Evolutionary conservation across 352 stramenopile species (phyloP), one percentile per base, ranked within the genome.

Genomic region (Hyaloperonospora brassicae): DNA sequence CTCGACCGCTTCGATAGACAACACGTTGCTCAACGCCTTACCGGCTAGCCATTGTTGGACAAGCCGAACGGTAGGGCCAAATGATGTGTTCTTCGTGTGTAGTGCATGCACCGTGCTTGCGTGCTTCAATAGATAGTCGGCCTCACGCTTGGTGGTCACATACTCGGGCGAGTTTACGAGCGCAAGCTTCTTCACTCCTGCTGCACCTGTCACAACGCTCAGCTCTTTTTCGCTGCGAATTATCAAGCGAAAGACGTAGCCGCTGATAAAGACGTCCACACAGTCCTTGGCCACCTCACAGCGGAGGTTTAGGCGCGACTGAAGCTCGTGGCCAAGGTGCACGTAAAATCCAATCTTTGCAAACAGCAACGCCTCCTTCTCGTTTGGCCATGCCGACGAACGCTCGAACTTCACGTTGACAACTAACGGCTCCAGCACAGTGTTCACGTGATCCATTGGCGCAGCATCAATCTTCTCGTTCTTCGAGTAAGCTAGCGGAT

Each of bases 321-420:
- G 75, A 0, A 95, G 66, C 50, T 93, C 79, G 40, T 95, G 72
- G 0, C 75, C 82, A 24, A 96, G 77, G 38, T 95, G 77, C 12
- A 95, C 82, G 64, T 95, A 95, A 59, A 96, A 95, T 0, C 84
- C 87, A 4, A 80, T 88, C 67, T 95, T 95, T 4, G 81, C 83
- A 48, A 93, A 76, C 36, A 72, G 66, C 35, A 96, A 55, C 4
- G 86, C 87, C 11, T 80, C 67, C 57, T 74, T 75, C n/a, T 93
- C 78, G 35, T 72, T 90, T 2, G 87, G 87, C 87, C 87, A 96
- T 38, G 81, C 78, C 13, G 82, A 90, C 6, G 79, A 93, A 13
- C 79, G 76, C 49, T 96, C 86, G 27, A 96, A 93, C 49, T 84
- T 79, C 6, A 95, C 17, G 44, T 94, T 66, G 8, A 95, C 43